phyloP scores from a whole-genome alignment of 192 early-diverging fungal species.

The Umbelopsis ramanniana region DNA sequence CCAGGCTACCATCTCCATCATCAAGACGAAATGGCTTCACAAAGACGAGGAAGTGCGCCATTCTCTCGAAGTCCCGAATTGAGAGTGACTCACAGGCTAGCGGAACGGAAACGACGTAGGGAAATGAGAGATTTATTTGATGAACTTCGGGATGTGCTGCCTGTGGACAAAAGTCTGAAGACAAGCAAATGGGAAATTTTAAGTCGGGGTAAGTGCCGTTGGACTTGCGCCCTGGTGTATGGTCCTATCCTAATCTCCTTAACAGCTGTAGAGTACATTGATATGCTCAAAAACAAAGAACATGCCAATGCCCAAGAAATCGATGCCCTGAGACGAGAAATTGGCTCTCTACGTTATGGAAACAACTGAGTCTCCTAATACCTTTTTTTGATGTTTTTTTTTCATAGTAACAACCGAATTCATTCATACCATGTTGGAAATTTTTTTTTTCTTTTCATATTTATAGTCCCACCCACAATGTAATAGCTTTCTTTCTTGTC shows the following conservation, averaged over 20 bases:
- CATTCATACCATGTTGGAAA: too few species aligned
- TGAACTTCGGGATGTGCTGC: constrained; percentile 77
- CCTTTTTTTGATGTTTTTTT: too few species aligned
- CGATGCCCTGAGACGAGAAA: constrained; percentile 49
- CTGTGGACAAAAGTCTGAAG: constrained; percentile 80
- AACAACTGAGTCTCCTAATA: not conserved
- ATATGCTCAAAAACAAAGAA: constrained; percentile 49
- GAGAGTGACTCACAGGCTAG: constrained; percentile 84
- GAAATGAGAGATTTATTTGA: constrained; percentile 96
- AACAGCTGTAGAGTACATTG: constrained; percentile 64
- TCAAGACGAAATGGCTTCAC: not conserved
- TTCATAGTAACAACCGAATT: too few species aligned
- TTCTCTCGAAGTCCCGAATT: constrained; percentile 77
- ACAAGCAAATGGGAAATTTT: constrained; percentile 92
- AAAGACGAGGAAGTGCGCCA: constrained; percentile 39
- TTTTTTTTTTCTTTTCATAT: not conserved
- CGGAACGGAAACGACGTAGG: constrained; percentile 84
- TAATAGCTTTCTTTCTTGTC: not conserved
- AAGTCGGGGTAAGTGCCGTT: constrained; percentile 81
- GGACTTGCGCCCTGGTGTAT: too few species aligned
- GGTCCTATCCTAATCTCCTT: too few species aligned
- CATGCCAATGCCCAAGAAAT: constrained; percentile 53
- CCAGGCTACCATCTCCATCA: not conserved
- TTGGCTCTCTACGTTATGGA: constrained; percentile 12
- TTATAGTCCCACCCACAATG: not conserved